These are phyloP conservation scores for Ziziphus jujuba DNA, from an alignment of 306 rosid genomes.

Conservation along the genomic window DNA sequence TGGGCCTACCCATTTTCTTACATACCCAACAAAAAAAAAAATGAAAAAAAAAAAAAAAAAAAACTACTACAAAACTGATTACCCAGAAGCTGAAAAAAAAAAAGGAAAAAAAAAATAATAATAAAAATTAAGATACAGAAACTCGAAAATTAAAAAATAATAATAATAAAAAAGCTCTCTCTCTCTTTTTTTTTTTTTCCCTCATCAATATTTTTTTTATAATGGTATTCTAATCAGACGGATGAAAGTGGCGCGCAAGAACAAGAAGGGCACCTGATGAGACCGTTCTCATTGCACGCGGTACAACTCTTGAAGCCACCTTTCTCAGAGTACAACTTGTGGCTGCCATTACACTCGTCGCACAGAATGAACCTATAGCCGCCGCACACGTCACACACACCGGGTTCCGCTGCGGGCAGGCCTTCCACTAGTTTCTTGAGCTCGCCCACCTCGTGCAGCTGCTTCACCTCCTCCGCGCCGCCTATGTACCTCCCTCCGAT, in stretches of 20 bases:
- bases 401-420: slow-evolving; percentile 60
- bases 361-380: slow-evolving; percentile 74
- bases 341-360: slow-evolving; percentile 76
- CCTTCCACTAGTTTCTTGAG: slow-evolving; percentile 81
- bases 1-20: not conserved
- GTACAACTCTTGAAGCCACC: slow-evolving; percentile 66
- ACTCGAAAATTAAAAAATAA: too few species aligned
- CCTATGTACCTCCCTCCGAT: slow-evolving; percentile 81
- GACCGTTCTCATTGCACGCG: slow-evolving; percentile 81
- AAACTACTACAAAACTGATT: slow-evolving; percentile 9
- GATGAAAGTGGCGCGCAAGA: slow-evolving; percentile 44
- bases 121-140: not conserved
- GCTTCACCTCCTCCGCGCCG: slow-evolving; percentile 75
- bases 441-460: slow-evolving; percentile 84
- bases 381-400: slow-evolving; percentile 64
- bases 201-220: not conserved
- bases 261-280: slow-evolving; percentile 87
- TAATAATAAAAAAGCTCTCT: not conserved
- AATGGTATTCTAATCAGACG: not conserved
- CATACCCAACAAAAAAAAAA: not conserved
- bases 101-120: not conserved
- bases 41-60: not conserved
- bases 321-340: slow-evolving; percentile 65
- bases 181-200: not conserved
- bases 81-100: not conserved